A percentile compares a stretch with the other conserved stretches of the same genome.
phyloP scores from a whole-genome alignment of 768 basidiomycete genomes.

The Lyophyllum semitale region DNA sequence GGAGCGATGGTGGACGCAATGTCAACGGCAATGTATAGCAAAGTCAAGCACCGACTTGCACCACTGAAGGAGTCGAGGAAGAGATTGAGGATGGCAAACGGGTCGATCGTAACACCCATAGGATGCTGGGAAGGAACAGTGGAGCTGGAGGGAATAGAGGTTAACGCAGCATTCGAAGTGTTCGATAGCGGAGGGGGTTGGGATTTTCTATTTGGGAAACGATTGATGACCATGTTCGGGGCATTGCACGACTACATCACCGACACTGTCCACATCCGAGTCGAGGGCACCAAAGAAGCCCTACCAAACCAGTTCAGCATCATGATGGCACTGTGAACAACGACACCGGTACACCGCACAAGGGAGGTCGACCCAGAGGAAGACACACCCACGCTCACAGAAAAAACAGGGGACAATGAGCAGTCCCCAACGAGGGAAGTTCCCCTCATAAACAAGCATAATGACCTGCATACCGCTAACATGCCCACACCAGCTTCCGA shows the following conservation, averaged over 20 bases:
- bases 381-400: too few species aligned
- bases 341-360: background rate
- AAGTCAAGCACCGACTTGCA: background rate
- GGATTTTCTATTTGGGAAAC: conserved; percentile 31
- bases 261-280: conserved; percentile 12
- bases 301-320: background rate
- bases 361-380: too few species aligned
- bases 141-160: background rate
- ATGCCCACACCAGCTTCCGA: too few species aligned
- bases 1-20: conserved; percentile 25
- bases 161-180: conserved; percentile 20
- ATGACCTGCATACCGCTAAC: too few species aligned
- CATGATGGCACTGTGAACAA: background rate
- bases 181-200: conserved; percentile 28
- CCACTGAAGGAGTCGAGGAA: conserved; percentile 3
- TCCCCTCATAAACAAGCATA: too few species aligned
- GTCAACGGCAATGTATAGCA: background rate
- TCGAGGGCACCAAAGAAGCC: background rate
- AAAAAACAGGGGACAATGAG: too few species aligned
- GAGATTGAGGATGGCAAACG: conserved; percentile 26
- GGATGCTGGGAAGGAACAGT: conserved; percentile 9
- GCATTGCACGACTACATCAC: conserved; percentile 25
- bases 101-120: conserved; percentile 8
- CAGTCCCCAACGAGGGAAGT: too few species aligned
- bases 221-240: conserved; percentile 19